Conservation (phyloP, 176 grass and related monocot species). For the Carex pumila region DNA sequence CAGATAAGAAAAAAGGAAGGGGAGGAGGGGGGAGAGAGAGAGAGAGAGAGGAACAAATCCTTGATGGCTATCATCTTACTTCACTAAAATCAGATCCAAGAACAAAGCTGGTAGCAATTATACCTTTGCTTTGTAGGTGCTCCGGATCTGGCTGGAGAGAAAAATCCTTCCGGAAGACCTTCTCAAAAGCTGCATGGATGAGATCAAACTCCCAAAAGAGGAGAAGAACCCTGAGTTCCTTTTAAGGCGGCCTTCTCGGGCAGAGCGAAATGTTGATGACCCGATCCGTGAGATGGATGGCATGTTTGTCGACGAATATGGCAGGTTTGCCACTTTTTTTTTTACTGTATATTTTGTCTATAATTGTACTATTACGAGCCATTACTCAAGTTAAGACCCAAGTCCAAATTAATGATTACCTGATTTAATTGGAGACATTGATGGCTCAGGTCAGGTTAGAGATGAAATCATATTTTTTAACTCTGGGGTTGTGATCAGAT, state of each 20-base stretch:
- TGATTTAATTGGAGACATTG: background rate
- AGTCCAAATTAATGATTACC: background rate
- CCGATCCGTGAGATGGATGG: slow-evolving; percentile 88
- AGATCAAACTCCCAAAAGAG: slow-evolving; percentile 71
- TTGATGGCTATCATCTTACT: background rate
- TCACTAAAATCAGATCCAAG: background rate
- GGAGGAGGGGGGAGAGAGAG: background rate
- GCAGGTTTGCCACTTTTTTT: slow-evolving; percentile 43
- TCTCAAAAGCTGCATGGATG: slow-evolving; percentile 76
- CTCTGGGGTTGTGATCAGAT: background rate
- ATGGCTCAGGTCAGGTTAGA: background rate
- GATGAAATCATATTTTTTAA: background rate
- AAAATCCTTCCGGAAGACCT: slow-evolving; percentile 85
- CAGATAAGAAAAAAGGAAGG: no score
- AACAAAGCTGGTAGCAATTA: slow-evolving; percentile 19
- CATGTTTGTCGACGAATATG: slow-evolving; percentile 95
- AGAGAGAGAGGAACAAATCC: background rate
- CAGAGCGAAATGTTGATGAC: slow-evolving; percentile 84
- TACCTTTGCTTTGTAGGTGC: slow-evolving; percentile 44
- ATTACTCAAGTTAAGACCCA: background rate
- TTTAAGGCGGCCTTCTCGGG: slow-evolving; percentile 52
- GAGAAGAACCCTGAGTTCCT: slow-evolving; percentile 60
- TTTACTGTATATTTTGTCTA: background rate
- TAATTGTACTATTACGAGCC: background rate
- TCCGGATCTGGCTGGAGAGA: slow-evolving; percentile 92